Conservation (phyloP, 2,329 filamentous ascomycete species). For the Cladosporium velox region DNA sequence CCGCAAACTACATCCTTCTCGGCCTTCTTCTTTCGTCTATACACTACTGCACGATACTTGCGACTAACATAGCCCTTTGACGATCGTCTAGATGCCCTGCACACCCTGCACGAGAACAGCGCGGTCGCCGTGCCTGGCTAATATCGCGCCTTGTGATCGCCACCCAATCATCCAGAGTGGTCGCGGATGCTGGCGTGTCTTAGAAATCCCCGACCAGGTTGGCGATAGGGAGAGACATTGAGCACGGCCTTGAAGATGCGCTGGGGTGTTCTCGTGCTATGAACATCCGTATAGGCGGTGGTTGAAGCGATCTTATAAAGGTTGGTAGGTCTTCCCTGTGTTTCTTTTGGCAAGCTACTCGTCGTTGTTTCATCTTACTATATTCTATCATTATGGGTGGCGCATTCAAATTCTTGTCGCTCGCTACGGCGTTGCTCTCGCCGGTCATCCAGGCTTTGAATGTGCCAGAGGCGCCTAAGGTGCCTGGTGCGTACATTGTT, state of each 20-base stretch:
- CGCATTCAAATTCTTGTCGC: conserved; percentile 19
- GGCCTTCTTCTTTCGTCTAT: conserved; percentile 19
- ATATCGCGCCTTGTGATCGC: conserved; percentile 15
- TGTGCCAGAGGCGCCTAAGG: conserved; percentile 16
- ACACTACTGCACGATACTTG: conserved; percentile 15
- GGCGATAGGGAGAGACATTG: conserved; percentile 18
- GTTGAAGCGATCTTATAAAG: conserved; percentile 16
- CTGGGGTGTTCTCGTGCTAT: conserved; percentile 7
- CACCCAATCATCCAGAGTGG: conserved; percentile 10
- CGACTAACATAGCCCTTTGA: neutral
- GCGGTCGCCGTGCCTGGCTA: conserved; percentile 17
- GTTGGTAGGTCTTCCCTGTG: neutral
- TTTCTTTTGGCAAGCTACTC: conserved; percentile 6
- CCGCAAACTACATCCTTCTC: conserved; percentile 1
- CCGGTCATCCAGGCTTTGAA: neutral
- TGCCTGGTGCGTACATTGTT: conserved; percentile 30
- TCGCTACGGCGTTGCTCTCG: conserved; percentile 19
- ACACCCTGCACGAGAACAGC: neutral
- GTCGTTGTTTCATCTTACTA: conserved; percentile 1
- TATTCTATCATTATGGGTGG: conserved; percentile 16
- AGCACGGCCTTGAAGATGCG: conserved; percentile 15
- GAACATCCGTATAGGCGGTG: conserved; percentile 12
- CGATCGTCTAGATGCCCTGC: neutral
- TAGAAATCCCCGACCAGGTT: conserved; percentile 10
- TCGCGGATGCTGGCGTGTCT: conserved; percentile 13